Base-by-base conservation (phyloP, 129 eudicot species). In the Helianthus tuberosus region DNA sequence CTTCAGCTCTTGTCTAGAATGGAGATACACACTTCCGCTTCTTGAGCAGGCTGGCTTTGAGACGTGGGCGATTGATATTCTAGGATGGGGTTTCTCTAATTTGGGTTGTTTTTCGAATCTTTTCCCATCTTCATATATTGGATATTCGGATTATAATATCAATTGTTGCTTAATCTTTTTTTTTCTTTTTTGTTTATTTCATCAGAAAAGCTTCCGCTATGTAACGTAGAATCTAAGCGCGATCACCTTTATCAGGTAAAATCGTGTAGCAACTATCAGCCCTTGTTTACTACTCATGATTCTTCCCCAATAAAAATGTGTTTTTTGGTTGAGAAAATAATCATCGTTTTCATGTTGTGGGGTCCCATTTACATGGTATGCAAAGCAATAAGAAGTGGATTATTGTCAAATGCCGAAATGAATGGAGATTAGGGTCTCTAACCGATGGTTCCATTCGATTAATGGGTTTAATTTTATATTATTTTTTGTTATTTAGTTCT, bases 1-100 rank as follows among this genome's bases (percentile, higher is more conserved):
- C 77, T 85, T 85, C 93, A 94, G 97, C 79, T 90, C 98, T 63
- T 90, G 97, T 85, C 85, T 94, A 86, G 98, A 94, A 82, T 94
- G 98, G 98, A 90, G 98, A 76, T 86, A 83, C 82, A 82, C 89
- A 10, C 81, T 83, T 64, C 98, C 98, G 4, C 69, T 88, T 85
- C 97, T 94, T 20, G 98, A 94, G 80, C 88, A 90, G 81, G 91
- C 93, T 39, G 96, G 91, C 15, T 69, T 77, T 3, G 97, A 94
- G 86, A 77, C 96, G 9, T 94, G 98, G 98, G 98, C 88, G 9
- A 53, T 94, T 46, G 98, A 94, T 81, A 85, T 94, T 78, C 89
- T 94, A 44, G 98, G 98, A 61, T 94, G 98, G 98, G 97, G 98
- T 29, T 94, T 94, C 83, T 94, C 97, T 51, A 84, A 94, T 76